phyloP scores from a whole-genome alignment of 1,284 basidiomycete genomes.

The Rhodotorula sp. region DNA sequence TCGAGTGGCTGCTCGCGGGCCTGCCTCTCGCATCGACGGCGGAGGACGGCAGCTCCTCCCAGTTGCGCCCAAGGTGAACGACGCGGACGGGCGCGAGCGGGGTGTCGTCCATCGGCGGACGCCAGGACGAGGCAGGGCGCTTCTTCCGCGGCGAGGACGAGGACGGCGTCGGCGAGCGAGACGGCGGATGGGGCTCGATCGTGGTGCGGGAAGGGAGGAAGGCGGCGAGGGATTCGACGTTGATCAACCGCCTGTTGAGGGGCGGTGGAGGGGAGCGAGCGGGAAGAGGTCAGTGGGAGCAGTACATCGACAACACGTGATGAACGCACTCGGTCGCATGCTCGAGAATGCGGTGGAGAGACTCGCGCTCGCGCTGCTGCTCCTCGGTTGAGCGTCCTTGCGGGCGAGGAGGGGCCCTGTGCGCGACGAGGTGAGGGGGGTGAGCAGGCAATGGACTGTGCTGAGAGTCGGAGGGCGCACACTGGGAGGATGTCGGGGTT shows the following conservation, averaged over 20 bases:
- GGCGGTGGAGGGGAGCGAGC: too few relatives aligned
- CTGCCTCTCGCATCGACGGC: not conserved
- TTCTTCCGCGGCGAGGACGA: not conserved
- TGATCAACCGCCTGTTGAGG: constrained; percentile 24
- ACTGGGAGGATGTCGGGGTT: constrained; percentile 34
- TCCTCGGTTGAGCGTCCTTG: constrained; percentile 17
- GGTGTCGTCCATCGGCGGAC: constrained; percentile 4
- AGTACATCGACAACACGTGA: not conserved
- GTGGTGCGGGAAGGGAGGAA: not conserved
- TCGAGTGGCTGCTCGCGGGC: constrained; percentile 30
- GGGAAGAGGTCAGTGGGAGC: not conserved
- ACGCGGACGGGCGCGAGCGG: constrained; percentile 24
- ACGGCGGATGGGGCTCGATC: not conserved
- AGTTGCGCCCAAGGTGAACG: not conserved
- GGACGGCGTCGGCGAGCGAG: not conserved
- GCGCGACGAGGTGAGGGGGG: not conserved
- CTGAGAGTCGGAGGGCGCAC: not conserved
- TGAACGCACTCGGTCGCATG: constrained; percentile 12
- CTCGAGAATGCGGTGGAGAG: constrained; percentile 14
- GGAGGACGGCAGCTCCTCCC: not conserved
- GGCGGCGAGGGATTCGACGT: constrained; percentile 6
- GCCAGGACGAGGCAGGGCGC: constrained; percentile 4
- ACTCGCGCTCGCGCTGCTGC: constrained; percentile 11
- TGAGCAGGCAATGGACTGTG: not conserved
- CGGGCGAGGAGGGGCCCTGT: constrained; percentile 24